Percentiles rank a stretch among this genome's conserved stretches.
phyloP scores from a whole-genome alignment of 1,284 basidiomycete genomes.

The Cryptococcus floricola region DNA sequence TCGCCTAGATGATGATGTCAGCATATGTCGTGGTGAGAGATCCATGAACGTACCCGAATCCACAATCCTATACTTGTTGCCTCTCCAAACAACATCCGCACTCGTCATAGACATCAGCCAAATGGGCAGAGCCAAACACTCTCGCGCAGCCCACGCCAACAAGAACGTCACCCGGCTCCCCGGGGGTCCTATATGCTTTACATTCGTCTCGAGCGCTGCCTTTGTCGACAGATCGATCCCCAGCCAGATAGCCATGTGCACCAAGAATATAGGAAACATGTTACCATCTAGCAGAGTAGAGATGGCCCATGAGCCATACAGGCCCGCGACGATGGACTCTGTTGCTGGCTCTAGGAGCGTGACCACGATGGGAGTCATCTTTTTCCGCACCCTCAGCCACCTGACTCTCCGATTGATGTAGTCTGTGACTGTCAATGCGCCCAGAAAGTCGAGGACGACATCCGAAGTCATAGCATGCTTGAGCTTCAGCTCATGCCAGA shows the following conservation, averaged over 20 bases:
- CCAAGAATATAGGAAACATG: constrained; percentile 61
- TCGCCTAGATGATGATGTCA: neutral
- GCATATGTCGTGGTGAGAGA: too few relatives aligned
- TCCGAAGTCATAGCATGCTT: constrained; percentile 84
- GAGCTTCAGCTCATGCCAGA: constrained; percentile 86
- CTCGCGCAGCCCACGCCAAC: constrained; percentile 70
- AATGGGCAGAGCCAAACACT: constrained; percentile 76
- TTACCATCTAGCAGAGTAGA: constrained; percentile 57
- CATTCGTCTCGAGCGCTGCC: constrained; percentile 51
- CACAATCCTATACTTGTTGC: constrained; percentile 48
- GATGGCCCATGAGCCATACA: constrained; percentile 60
- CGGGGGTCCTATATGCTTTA: constrained; percentile 65
- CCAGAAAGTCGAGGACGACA: constrained; percentile 81
- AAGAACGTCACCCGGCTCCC: constrained; percentile 57
- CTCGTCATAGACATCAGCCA: constrained; percentile 76
- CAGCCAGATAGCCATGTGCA: constrained; percentile 65
- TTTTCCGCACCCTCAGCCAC: constrained; percentile 91
- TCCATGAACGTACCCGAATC: constrained; percentile 30
- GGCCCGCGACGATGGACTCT: constrained; percentile 69
- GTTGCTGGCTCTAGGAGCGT: constrained; percentile 85
- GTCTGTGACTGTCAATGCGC: constrained; percentile 71
- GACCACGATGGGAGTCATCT: constrained; percentile 72
- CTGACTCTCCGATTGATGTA: constrained; percentile 82
- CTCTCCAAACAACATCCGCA: constrained; percentile 77
- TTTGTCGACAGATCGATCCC: constrained; percentile 45